A percentile compares a stretch with the other conserved stretches of the same genome.
Conservation (phyloP, 345 rosid genomes). For the Moricandia moricandioides region DNA sequence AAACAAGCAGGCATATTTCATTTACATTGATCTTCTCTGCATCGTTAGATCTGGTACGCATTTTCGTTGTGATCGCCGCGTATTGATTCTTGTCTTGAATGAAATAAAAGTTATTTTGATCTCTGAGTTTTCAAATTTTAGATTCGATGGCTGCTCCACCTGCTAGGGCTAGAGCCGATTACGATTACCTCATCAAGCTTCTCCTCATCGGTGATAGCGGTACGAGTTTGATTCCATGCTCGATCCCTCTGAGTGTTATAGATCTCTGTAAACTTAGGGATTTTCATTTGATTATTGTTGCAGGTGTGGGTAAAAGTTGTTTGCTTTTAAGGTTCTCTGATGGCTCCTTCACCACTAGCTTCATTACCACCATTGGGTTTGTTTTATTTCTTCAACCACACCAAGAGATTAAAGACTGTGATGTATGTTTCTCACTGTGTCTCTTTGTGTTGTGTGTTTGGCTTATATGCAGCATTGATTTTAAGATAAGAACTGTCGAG, state of each 20-base stretch:
- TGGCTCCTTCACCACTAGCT: slow-evolving; percentile 94
- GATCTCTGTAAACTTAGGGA: background rate
- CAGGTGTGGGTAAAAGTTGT: slow-evolving; percentile 95
- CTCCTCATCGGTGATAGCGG: slow-evolving; percentile 77
- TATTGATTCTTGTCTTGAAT: background rate
- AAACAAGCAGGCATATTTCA: slow-evolving; percentile 23
- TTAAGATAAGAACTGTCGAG: too few relatives aligned
- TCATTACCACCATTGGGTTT: slow-evolving; percentile 95
- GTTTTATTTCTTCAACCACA: too few relatives aligned
- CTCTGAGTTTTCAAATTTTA: slow-evolving; percentile 4
- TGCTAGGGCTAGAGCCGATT: slow-evolving; percentile 74
- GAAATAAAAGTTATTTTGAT: slow-evolving; percentile 3
- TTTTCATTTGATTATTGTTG: background rate
- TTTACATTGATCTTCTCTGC: slow-evolving; percentile 25
- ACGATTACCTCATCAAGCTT: slow-evolving; percentile 70
- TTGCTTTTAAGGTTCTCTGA: slow-evolving; percentile 88
- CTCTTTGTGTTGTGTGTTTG: too few relatives aligned
- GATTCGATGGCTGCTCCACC: slow-evolving; percentile 70
- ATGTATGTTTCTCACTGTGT: background rate
- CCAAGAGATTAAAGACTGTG: background rate
- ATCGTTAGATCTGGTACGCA: slow-evolving; percentile 24
- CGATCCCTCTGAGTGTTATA: background rate
- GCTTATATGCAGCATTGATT: too few relatives aligned
- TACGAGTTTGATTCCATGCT: slow-evolving; percentile 12
- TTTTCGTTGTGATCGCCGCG: background rate